Evolutionary conservation across 495 filamentous ascomycete genomes (phyloP).

Genomic region (Tuber calosporum): DNA sequence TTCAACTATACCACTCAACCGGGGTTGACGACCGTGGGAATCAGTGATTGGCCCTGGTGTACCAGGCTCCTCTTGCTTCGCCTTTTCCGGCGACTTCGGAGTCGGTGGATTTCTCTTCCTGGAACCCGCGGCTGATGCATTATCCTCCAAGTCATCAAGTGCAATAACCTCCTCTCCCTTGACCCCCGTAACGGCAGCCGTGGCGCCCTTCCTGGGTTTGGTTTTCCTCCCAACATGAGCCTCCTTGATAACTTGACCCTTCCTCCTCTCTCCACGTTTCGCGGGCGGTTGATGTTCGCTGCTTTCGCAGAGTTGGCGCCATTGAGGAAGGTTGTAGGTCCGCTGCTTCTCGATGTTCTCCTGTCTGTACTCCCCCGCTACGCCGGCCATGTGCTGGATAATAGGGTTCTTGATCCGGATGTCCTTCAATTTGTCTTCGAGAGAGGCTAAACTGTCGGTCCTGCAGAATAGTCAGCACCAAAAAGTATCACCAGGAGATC

Average conservation of each 20-base stretch:
- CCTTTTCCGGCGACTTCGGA: constrained; percentile 34
- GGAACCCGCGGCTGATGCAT: constrained; percentile 43
- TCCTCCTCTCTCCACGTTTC: constrained; percentile 81
- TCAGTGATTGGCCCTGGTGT: constrained; percentile 27
- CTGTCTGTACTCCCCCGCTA: constrained; percentile 87
- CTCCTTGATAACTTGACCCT: constrained; percentile 54
- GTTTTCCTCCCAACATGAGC: constrained; percentile 44
- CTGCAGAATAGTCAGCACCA: constrained; percentile 44
- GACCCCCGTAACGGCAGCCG: constrained; percentile 38
- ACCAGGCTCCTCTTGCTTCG: constrained; percentile 45
- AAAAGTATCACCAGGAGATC: neutral
- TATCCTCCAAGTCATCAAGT: constrained; percentile 39
- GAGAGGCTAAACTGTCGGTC: constrained; percentile 62
- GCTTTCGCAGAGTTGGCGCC: constrained; percentile 84
- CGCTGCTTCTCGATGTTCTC: constrained; percentile 92
- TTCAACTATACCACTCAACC: constrained; percentile 15
- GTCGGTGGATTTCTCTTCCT: constrained; percentile 38
- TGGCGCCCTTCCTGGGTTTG: constrained; percentile 38
- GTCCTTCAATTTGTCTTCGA: constrained; percentile 80
- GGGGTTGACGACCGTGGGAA: constrained; percentile 34
- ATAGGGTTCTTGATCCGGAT: constrained; percentile 94
- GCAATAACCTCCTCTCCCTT: constrained; percentile 48
- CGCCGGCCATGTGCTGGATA: constrained; percentile 93
- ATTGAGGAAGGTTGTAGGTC: constrained; percentile 92
- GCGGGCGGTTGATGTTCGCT: constrained; percentile 93